Evolutionary conservation across 2,329 filamentous ascomycete genomes (phyloP).

Genomic region (Diaporthe humulicola): DNA sequence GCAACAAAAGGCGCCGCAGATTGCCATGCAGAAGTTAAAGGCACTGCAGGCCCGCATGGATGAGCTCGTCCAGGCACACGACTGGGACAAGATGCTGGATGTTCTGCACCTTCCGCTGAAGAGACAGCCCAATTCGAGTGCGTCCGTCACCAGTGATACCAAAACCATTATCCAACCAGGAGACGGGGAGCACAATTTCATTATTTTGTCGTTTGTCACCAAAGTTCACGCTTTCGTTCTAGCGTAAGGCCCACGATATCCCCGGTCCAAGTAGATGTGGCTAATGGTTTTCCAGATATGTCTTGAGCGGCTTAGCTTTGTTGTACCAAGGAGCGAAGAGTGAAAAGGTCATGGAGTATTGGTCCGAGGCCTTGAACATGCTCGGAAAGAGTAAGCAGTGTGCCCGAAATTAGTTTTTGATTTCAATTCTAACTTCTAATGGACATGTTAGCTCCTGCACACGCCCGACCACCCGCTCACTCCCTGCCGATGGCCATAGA

Average conservation of each 20-base stretch:
- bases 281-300: slow-evolving; percentile 57
- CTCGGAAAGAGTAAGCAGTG: slow-evolving; percentile 35
- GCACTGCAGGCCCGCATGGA: slow-evolving; percentile 74
- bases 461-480: slow-evolving; percentile 46
- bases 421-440: slow-evolving; percentile 27
- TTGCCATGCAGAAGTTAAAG: slow-evolving; percentile 71
- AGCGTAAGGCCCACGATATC: slow-evolving; percentile 57
- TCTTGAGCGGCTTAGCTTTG: slow-evolving; percentile 66
- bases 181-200: slow-evolving; percentile 62
- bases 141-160: slow-evolving; percentile 70
- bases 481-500: slow-evolving; percentile 67
- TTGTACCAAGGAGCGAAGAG: slow-evolving; percentile 43
- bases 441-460: slow-evolving; percentile 49
- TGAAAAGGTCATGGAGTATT: slow-evolving; percentile 39
- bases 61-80: slow-evolving; percentile 58
- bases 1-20: slow-evolving; percentile 70
- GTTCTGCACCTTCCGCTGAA: slow-evolving; percentile 69
- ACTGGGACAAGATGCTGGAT: slow-evolving; percentile 61
- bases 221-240: slow-evolving; percentile 70
- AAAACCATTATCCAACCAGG: slow-evolving; percentile 65
- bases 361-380: slow-evolving; percentile 40
- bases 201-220: slow-evolving; percentile 72
- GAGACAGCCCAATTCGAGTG: slow-evolving; percentile 60
- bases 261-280: slow-evolving; percentile 6
- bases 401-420: background rate